phyloP scores from a whole-genome alignment of 1,139 yeast genomes.

The Scheffersomyces stambukii region DNA sequence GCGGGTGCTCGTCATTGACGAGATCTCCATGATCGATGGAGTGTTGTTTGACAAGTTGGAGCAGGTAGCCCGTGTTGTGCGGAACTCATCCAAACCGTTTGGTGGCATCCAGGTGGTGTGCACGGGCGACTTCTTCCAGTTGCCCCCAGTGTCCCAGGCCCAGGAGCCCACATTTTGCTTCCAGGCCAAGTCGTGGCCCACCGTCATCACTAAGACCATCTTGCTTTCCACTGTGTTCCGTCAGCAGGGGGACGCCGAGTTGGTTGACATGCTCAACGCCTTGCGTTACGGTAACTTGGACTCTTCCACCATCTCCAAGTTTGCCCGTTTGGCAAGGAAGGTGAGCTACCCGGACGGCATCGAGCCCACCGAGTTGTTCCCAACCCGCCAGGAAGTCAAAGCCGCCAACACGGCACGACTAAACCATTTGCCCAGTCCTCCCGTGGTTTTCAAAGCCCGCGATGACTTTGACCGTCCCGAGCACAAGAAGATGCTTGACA shows the following conservation, averaged over 20 bases:
- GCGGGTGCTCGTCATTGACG: conserved; percentile 72
- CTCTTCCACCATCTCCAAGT: conserved; percentile 38
- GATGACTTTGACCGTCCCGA: conserved; percentile 32
- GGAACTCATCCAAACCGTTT: conserved; percentile 50
- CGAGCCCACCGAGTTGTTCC: conserved; percentile 75
- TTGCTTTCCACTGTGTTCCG: conserved; percentile 64
- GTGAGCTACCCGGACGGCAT: conserved; percentile 68
- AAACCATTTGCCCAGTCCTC: conserved; percentile 21
- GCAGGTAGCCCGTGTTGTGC: conserved; percentile 49
- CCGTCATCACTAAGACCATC: conserved; percentile 51
- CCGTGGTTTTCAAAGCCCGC: conserved; percentile 48
- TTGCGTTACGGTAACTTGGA: conserved; percentile 63
- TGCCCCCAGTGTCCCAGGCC: conserved; percentile 69
- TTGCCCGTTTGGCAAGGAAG: conserved; percentile 47
- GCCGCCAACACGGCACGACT: conserved; percentile 59
- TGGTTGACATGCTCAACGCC: conserved; percentile 71
- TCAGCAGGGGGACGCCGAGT: conserved; percentile 63
- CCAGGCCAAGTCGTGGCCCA: conserved; percentile 54
- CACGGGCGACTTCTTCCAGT: conserved; percentile 82
- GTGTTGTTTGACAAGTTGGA: conserved; percentile 61
- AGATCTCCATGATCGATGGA: conserved; percentile 80
- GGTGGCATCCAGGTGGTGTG: conserved; percentile 80
- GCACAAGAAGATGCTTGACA: conserved; percentile 24
- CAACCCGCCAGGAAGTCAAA: conserved; percentile 73
- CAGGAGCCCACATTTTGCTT: conserved; percentile 50